phyloP scores from a whole-genome alignment of 371 early-diverging fungal species.

The Apophysomyces elegans region DNA sequence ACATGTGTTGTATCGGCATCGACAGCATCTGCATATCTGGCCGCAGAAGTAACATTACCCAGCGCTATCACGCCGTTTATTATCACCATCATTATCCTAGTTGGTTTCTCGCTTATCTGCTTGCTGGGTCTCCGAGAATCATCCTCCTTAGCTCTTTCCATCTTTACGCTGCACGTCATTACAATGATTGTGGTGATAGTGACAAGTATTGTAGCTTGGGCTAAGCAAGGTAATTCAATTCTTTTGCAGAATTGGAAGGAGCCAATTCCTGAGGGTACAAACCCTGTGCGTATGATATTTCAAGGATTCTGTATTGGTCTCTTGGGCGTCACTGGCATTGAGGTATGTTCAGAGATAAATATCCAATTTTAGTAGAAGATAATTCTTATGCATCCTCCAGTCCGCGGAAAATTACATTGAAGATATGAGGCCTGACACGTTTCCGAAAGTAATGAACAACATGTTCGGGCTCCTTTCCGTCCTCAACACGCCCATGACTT shows the following conservation, averaged over 20 bases:
- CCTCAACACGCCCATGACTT: constrained; percentile 52
- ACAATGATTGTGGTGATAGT: constrained; percentile 51
- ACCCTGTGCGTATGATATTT: constrained; percentile 40
- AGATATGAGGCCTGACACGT: constrained; percentile 57
- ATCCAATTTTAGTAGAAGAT: not conserved
- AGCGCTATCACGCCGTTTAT: constrained; percentile 30
- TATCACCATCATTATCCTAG: constrained; percentile 49
- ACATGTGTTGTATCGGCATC: constrained; percentile 64
- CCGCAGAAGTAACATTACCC: constrained; percentile 47
- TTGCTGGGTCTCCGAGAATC: constrained; percentile 15
- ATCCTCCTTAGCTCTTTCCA: constrained; percentile 13
- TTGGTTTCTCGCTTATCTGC: constrained; percentile 18
- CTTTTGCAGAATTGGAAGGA: constrained; percentile 51
- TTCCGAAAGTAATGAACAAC: constrained; percentile 62
- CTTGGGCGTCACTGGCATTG: constrained; percentile 61
- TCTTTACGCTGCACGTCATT: constrained; percentile 15
- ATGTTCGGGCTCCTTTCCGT: constrained; percentile 53
- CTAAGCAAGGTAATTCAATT: constrained; percentile 33
- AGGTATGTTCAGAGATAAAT: constrained; percentile 25
- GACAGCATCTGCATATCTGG: constrained; percentile 56
- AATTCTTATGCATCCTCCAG: constrained; percentile 14
- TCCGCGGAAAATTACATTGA: constrained; percentile 58
- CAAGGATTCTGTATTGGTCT: constrained; percentile 63
- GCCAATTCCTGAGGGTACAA: constrained; percentile 33
- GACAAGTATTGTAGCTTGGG: constrained; percentile 44